Conservation (phyloP, 805 yeast species). For the Kluyveromyces aestuarii region DNA sequence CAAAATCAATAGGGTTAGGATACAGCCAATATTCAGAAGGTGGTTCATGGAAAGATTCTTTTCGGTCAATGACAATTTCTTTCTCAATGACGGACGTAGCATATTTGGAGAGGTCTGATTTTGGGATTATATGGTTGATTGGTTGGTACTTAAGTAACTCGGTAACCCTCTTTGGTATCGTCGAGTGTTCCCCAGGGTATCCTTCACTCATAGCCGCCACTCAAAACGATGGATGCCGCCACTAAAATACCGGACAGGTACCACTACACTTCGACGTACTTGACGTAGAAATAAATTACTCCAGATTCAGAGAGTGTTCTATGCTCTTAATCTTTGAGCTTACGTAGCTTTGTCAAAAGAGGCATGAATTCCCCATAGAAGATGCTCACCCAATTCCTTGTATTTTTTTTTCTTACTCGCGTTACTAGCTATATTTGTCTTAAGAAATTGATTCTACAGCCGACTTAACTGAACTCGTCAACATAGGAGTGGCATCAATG, state of each 20-base stretch:
- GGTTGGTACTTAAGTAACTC: conserved; percentile 21
- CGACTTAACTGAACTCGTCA: background rate
- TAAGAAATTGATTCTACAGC: background rate
- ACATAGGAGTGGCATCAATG: background rate
- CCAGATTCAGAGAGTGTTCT: too few relatives aligned
- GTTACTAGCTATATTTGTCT: background rate
- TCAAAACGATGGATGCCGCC: background rate
- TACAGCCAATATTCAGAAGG: conserved; percentile 1
- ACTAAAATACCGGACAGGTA: too few relatives aligned
- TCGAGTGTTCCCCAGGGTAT: conserved; percentile 22
- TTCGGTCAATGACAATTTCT: background rate
- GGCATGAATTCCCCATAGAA: too few relatives aligned
- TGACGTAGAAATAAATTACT: too few relatives aligned
- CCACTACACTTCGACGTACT: too few relatives aligned
- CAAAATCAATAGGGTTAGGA: conserved; percentile 3
- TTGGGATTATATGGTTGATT: conserved; percentile 22
- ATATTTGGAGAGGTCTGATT: conserved; percentile 14
- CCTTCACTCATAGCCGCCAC: conserved; percentile 24
- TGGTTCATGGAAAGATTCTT: conserved; percentile 5
- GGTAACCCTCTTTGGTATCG: conserved; percentile 19
- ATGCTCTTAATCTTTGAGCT: too few relatives aligned
- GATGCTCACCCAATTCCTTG: background rate
- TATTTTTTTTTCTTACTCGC: too few relatives aligned
- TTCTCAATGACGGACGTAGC: conserved; percentile 6
- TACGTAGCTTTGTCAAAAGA: too few relatives aligned